A percentile compares a stretch with the other conserved stretches of the same genome.
phyloP scores from a whole-genome alignment of 2,329 filamentous ascomycete genomes.

The Diatrype stigma region DNA sequence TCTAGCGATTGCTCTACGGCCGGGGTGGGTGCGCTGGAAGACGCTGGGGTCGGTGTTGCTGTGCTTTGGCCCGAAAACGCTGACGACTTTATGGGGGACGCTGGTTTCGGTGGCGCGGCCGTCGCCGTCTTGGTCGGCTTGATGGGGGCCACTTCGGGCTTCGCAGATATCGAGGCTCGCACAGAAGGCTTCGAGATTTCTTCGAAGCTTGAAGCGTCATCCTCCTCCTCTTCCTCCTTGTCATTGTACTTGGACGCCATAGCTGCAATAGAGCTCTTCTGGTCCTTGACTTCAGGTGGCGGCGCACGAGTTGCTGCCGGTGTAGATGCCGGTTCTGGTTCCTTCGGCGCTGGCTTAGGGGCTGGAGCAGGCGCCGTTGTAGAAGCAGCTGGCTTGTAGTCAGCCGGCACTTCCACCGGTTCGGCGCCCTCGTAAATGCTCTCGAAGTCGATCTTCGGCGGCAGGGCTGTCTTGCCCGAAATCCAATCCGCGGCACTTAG shows the following conservation, averaged over 20 bases:
- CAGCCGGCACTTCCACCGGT: conserved; percentile 69
- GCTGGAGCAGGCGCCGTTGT: conserved; percentile 39
- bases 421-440: conserved; percentile 83
- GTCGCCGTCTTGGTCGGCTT: conserved; percentile 31
- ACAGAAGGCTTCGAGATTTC: conserved; percentile 74
- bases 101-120: conserved; percentile 39
- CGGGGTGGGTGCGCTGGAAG: conserved; percentile 34
- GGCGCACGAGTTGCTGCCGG: conserved; percentile 44
- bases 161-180: conserved; percentile 40
- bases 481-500: conserved; percentile 82
- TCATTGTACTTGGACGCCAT: conserved; percentile 87
- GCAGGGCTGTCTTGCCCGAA: conserved; percentile 74
- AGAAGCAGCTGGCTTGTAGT: conserved; percentile 57
- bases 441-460: conserved; percentile 90
- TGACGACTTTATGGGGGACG: conserved; percentile 39
- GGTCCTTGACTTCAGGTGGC: conserved; percentile 72
- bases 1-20: conserved; percentile 63
- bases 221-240: conserved; percentile 56
- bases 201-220: conserved; percentile 79
- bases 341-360: conserved; percentile 47
- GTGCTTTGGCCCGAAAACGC: conserved; percentile 27
- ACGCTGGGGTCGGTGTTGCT: conserved; percentile 34
- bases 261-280: conserved; percentile 79
- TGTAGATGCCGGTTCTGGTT: conserved; percentile 46
- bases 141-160: conserved; percentile 20